Evolutionary conservation across 1,139 yeast species (phyloP).

Genomic region (Kazachstania sp.): DNA sequence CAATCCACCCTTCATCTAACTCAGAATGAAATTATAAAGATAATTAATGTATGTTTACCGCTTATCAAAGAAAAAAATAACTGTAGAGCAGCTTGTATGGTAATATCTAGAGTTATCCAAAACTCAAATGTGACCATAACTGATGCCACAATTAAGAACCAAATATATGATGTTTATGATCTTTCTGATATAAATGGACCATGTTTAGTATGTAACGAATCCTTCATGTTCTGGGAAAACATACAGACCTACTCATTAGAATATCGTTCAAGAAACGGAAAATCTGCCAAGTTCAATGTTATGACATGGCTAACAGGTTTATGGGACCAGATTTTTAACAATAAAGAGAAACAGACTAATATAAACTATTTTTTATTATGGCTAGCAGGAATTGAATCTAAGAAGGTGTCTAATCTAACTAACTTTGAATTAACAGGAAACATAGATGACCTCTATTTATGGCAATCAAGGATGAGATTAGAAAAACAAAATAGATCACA

Average conservation of each 20-base stretch:
- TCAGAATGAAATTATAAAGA: conserved; percentile 16
- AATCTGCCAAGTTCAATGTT: conserved; percentile 26
- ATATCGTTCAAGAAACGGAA: conserved; percentile 26
- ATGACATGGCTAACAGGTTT: conserved; percentile 44
- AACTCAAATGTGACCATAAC: conserved; percentile 17
- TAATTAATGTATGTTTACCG: conserved; percentile 41
- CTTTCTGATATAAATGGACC: conserved; percentile 58
- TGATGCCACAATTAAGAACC: conserved; percentile 38
- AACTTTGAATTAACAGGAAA: background rate
- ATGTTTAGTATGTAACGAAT: conserved; percentile 35
- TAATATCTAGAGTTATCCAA: conserved; percentile 24
- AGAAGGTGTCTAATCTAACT: background rate
- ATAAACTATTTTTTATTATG: conserved; percentile 38
- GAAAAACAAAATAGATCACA: background rate
- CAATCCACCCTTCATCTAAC: conserved; percentile 20
- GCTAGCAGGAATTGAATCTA: conserved; percentile 32
- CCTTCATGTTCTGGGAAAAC: conserved; percentile 48
- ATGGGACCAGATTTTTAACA: conserved; percentile 32
- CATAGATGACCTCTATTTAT: background rate
- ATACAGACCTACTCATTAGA: conserved; percentile 34
- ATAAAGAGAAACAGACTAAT: conserved; percentile 17
- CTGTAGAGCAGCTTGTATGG: conserved; percentile 30
- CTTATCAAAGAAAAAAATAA: conserved; percentile 34
- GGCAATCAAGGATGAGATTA: background rate
- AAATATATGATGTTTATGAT: conserved; percentile 43